Base-by-base conservation (phyloP, 2,329 filamentous ascomycete genomes). In the Hypoxylon sp. region DNA sequence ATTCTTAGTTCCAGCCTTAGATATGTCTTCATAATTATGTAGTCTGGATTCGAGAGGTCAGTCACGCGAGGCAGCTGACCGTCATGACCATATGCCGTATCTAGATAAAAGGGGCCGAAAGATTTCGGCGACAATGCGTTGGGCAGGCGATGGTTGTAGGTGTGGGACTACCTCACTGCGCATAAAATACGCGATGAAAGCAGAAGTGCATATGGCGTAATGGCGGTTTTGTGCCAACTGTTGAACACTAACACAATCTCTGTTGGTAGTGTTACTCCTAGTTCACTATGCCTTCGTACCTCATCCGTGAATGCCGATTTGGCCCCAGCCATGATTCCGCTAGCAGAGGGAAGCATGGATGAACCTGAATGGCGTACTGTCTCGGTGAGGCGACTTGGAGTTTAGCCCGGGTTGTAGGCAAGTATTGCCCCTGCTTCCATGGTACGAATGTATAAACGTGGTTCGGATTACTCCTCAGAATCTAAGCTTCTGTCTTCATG, bases 261-360 rank as follows among this genome's bases (percentile, higher is more conserved):
- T 32, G 2, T 16, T 52, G 22, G 49, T 52, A 12, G 56, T 46
- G 2, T n/a, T 11, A 14, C 7, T 7, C 16, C 36, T 32, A 40
- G 2, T n/a, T 46, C 11, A 28, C 11, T 4, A 44, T 33, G 11
- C 38, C 12, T 33, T 28, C 16, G 28, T 16, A 26, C 3, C 40
- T 40, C 22, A 60, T 40, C 38, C 53, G 26, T 60, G 56, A 22
- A 60, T 60, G 16, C 22, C 26, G 28, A 60, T 60, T 18, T 33
- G 40, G 11, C 49, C 38, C 56, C 56, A 60, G 14, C 16, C 11
- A 45, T 44, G 24, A 14, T 46, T 51, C 45, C 46, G 45, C 46
- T 48, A 36, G 18, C 55, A 59, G 12, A 59, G 55, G 12, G 38
- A 14, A 9, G 45, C 7, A 38, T 11, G 14, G 12, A 28, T 45